Conservation (phyloP, 2,329 filamentous ascomycete genomes). For the Ophiostoma australiae region DNA sequence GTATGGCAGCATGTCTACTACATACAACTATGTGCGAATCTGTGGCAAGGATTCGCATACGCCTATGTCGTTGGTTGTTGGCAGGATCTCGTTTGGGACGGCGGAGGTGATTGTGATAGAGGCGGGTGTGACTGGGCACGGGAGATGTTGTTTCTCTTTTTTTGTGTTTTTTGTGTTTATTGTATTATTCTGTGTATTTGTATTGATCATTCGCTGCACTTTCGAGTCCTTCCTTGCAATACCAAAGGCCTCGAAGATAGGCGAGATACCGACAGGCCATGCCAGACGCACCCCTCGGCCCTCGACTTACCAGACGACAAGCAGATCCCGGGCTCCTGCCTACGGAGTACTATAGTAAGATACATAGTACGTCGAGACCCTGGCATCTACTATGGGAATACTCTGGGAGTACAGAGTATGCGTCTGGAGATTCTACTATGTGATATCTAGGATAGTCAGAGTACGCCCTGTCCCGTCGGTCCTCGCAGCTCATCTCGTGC, state of each 20-base stretch:
- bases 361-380: too few relatives aligned
- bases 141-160: background rate
- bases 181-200: background rate
- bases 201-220: background rate
- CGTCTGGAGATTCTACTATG: too few relatives aligned
- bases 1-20: too few relatives aligned
- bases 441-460: too few relatives aligned
- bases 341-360: too few relatives aligned
- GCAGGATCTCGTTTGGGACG: constrained; percentile 1
- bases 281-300: constrained; percentile 6
- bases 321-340: background rate
- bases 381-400: too few relatives aligned
- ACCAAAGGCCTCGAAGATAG: background rate
- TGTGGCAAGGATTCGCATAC: background rate
- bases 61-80: background rate
- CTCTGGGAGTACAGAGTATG: too few relatives aligned
- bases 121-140: background rate
- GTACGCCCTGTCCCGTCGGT: too few relatives aligned
- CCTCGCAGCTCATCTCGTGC: too few relatives aligned
- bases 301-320: constrained; percentile 4
- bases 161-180: background rate
- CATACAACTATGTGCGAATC: too few relatives aligned
- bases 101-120: background rate
- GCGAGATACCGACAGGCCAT: constrained; percentile 8
- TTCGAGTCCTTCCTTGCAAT: background rate